Base-by-base conservation (phyloP, 2,329 filamentous ascomycete species). In the Aspergillus tanneri region DNA sequence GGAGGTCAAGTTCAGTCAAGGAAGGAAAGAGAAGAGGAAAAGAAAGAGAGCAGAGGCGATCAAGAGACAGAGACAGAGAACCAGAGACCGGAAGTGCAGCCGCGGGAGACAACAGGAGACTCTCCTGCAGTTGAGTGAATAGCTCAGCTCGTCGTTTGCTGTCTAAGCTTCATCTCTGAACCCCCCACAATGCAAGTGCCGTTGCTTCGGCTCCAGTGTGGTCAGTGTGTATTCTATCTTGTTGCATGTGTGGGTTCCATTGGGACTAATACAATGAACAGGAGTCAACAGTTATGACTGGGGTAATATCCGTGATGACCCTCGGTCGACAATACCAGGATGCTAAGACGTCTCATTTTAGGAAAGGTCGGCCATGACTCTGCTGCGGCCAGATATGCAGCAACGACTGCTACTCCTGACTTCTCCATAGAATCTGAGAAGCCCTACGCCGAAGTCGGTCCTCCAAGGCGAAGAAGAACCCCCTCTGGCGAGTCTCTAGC, bases 241-340 rank as follows among this genome's bases (percentile, higher is more conserved):
- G 10, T 19, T n/a, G 16, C 5, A 35, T 6, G n/a, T 3, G 3
- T 22, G 12, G 5, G 22, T 27, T 22, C 25, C 4, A 36, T 16
- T n/a, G 14, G 25, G 22, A 11, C 43, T 27, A 42, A 27, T 41
- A 4, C 1, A 27, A 14, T 10, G 23, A 50, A 18, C 38, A 86
- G 93, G 92, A 65, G 90, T 95, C 66, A 97, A 97, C 73, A 96
- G 91, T 72, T 99, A 99, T 69, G 93, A 96, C 76, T 99, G 93
- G 93, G 93, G 83, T 84, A 72, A 58, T 75, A 52, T 28, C 32
- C 24, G 25, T n/a, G n/a, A n/a, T n/a, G n/a, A n/a, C 19, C 16
- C 18, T 18, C 19, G 10, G 11, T 23, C 19, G 12, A 14, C 6
- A 8, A 25, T 22, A 39, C 8, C 14, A 24, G n/a, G n/a, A 9